Evolutionary conservation across 176 grass and related monocot genomes (phyloP), one percentile per base, ranked within the genome.

Genomic region (Oropetium thomaeum): DNA sequence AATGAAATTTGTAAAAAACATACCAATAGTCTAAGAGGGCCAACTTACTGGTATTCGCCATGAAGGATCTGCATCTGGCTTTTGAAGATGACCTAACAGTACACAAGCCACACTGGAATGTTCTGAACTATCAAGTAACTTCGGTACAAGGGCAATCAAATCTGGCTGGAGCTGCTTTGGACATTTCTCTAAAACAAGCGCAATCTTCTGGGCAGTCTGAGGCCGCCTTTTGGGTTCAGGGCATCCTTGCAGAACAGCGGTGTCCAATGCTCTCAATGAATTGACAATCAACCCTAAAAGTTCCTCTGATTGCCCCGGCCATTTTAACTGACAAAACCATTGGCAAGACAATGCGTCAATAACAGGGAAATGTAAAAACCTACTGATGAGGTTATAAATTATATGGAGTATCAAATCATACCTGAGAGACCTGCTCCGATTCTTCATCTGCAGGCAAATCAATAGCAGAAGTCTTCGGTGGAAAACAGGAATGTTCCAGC

Each of bases 251-350:
- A 84, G 91, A 13, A 92, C 91, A 64, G 89, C 81, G 37, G 76
- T 90, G 71, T 98, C 91, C 54, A 94, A 81, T 70, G 89, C 79
- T 61, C 55, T 92, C 69, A 98, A 69, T 54, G 91, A 98, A 83
- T 85, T 90, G 73, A 98, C 52, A 85, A 98, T 98, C 82, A 98
- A 70, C 67, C 61, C 84, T 89, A 98, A 86, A 42, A 94, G 76
- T 82, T 98, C 87, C 84, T 83, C 89, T 72, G 91, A 94, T 61
- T 92, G 96, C 62, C 88, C 89, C 39, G 89, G 89, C 89, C 91
- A 94, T 89, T 92, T 98, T 75, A 76, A 84, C 96, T 98, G 74
- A 40, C 12, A 90, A 79, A 74, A 73, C 55, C 12, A 48, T 63
- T 73, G 37, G 65, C 14, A 38, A 6, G 65, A 55, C 62, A 86